These are phyloP conservation scores for Microthyrium microscopicum DNA, from an alignment of 2,329 filamentous ascomycete genomes.

Conservation along the genomic window DNA sequence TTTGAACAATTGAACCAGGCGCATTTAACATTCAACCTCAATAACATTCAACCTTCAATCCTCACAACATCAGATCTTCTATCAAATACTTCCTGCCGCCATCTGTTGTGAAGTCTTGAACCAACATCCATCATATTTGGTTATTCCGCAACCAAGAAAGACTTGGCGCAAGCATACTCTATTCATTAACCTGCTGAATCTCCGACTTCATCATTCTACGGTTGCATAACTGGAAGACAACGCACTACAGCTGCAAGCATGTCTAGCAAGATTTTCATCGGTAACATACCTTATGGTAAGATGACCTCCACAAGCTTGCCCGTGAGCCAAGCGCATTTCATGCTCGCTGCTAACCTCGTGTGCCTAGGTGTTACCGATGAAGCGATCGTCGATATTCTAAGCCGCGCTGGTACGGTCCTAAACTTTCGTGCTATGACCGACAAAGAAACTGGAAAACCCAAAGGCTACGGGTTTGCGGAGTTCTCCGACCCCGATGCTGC, in stretches of 20 bases:
- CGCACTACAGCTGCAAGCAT: conserved; percentile 1
- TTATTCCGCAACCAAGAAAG: no score
- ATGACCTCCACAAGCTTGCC: conserved; percentile 6
- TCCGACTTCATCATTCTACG: no score
- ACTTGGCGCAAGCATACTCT: no score
- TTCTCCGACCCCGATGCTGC: conserved; percentile 87
- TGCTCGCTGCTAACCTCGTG: background rate
- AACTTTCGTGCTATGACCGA: conserved; percentile 92
- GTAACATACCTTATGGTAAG: conserved; percentile 69
- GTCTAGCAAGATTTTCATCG: conserved; percentile 45
- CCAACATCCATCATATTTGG: no score
- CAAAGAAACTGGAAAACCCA: conserved; percentile 82
- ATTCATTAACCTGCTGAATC: no score
- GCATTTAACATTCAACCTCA: no score
- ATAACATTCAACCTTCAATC: no score
- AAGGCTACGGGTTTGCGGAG: conserved; percentile 93
- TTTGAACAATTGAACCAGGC: no score
- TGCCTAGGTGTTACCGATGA: conserved; percentile 75
- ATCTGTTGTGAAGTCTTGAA: no score
- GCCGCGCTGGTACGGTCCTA: conserved; percentile 72
- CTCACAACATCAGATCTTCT: no score
- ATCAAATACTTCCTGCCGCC: no score
- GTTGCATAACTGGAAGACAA: no score
- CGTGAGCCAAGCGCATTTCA: background rate
- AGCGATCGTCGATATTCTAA: conserved; percentile 87